Conservation (phyloP, 768 basidiomycete species). For the Tricholoma sp. region DNA sequence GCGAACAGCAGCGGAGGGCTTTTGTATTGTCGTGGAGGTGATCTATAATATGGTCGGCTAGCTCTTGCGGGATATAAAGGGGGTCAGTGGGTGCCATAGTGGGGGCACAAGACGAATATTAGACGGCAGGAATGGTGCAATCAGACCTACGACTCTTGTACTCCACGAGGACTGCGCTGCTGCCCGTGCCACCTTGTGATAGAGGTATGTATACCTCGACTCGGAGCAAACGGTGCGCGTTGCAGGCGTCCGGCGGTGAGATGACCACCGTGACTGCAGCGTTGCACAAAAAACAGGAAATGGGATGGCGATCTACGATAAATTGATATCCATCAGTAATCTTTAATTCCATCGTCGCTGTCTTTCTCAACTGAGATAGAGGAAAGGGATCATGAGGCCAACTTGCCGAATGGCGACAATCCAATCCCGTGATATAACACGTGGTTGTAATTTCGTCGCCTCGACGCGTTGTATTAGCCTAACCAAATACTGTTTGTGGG, state of each 20-base stretch:
- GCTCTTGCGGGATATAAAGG: slow-evolving; percentile 37
- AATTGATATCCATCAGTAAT: slow-evolving; percentile 17
- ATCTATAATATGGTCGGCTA: slow-evolving; percentile 44
- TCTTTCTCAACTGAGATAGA: slow-evolving; percentile 2
- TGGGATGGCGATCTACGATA: slow-evolving; percentile 6
- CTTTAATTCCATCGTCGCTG: slow-evolving; percentile 10
- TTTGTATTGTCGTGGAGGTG: slow-evolving; percentile 31
- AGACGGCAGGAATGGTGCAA: not conserved
- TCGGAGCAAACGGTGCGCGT: not conserved
- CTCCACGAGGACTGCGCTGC: not conserved
- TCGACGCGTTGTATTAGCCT: no score
- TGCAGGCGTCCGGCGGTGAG: not conserved
- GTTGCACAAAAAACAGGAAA: not conserved
- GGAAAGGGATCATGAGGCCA: not conserved
- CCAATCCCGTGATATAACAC: not conserved
- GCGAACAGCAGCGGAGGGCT: slow-evolving; percentile 29
- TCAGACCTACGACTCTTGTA: not conserved
- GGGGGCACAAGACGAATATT: not conserved
- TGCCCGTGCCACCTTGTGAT: not conserved
- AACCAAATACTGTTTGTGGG: no score
- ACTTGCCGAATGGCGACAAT: not conserved
- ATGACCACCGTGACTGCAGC: not conserved
- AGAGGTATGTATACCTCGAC: not conserved
- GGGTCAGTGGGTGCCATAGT: not conserved
- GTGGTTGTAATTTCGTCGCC: slow-evolving; percentile 5